Evolutionary conservation across 2,329 filamentous ascomycete species (phyloP), one percentile per base, ranked within the genome.

Genomic region (Graphium sp.): DNA sequence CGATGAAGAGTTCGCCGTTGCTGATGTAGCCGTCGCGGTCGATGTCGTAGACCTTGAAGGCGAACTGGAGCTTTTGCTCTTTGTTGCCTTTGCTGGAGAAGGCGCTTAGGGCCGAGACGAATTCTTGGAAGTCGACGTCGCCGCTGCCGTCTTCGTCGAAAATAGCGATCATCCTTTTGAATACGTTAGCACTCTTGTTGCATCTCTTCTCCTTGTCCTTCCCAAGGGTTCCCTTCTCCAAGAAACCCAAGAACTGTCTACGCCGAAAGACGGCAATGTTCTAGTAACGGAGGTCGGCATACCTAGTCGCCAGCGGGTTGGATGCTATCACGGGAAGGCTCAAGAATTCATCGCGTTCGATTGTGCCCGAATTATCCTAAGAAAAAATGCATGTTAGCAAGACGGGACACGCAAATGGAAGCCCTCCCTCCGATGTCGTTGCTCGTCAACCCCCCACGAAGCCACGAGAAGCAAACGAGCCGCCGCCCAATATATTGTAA

Each of bases 31-130:
- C 89, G 53, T 98, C 89, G 35, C 89, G 82, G 56, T 98, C 89
- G 47, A 98, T 95, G 53, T 98, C 89, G 64, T 98, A 98, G 35
- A 98, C 89, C 56, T 94, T 93, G 71, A 98, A 98, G 24, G 89
- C 89, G 48, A 98, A 98, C 31, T 74, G 76, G 39, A 95, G 68
- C 63, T 98, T 98, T 60, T 98, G 87, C 56, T 94, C 84, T 64
- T 98, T 95, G 62, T 95, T 94, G 36, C 89, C 89, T 60, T 94
- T 95, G 57, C 79, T 85, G 49, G 80, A 89, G 65, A 98, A 98
- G 22, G 89, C 89, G 40, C 78, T 87, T 26, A 98, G 70, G 5
- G 89, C 89, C 2, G 82, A 84, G 7, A 98, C 89, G 51, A 98
- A 98, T 55, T 98, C 89, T 49, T 95, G 84, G 55, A 98, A 98